phyloP scores from a whole-genome alignment of 208 protist species.

The Leishmania tarentolae region DNA sequence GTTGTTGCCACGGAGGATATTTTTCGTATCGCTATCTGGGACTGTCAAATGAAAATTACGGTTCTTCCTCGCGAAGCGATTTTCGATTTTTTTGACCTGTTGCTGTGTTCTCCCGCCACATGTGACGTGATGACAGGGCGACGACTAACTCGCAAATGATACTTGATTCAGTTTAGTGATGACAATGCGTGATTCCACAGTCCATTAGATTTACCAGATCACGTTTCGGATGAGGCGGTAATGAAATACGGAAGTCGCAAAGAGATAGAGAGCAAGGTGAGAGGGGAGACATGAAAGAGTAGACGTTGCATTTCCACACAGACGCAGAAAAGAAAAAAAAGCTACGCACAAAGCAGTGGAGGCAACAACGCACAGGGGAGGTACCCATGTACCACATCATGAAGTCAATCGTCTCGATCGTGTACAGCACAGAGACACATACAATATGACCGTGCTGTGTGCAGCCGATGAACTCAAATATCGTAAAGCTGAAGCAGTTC shows the following conservation, averaged over 20 bases:
- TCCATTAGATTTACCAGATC: background rate
- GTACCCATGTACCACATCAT: background rate
- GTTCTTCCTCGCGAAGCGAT: background rate
- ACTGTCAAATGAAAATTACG: background rate
- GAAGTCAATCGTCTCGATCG: background rate
- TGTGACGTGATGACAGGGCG: background rate
- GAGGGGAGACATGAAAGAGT: background rate
- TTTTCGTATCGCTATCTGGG: background rate
- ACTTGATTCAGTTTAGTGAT: background rate
- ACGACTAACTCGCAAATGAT: background rate
- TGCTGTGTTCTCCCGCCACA: background rate
- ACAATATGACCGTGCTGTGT: background rate
- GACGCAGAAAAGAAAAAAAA: background rate
- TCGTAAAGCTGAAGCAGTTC: background rate
- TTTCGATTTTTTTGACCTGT: background rate
- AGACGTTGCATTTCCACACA: background rate
- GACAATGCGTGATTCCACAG: background rate
- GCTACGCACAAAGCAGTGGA: background rate
- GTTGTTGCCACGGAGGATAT: background rate
- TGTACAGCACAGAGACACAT: constrained; percentile 3
- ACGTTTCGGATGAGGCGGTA: background rate
- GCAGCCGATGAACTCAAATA: background rate
- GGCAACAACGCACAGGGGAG: background rate
- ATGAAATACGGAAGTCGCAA: background rate
- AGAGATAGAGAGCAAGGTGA: background rate